Conservation (phyloP, 1,139 yeast species). For the Debaryomyces sp. region DNA sequence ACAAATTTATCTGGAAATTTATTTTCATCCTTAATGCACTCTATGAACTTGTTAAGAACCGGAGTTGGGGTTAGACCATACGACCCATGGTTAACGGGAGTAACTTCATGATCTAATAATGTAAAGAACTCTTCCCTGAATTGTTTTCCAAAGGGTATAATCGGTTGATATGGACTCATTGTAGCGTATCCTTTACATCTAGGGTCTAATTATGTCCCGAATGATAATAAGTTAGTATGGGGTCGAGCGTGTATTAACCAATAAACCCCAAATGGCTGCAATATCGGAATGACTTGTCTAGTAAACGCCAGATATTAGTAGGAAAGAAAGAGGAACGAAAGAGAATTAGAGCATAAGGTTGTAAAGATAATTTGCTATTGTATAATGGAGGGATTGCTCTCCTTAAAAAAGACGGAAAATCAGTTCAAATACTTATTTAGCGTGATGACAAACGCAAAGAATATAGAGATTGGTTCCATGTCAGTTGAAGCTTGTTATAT, state of each 20-base stretch:
- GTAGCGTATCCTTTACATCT: neutral
- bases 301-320: neutral
- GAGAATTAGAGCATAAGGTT: neutral
- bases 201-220: neutral
- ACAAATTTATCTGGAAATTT: slow-evolving; percentile 41
- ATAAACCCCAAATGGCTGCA: neutral
- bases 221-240: neutral
- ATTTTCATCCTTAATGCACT: slow-evolving; percentile 25
- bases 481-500: no score
- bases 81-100: slow-evolving; percentile 58
- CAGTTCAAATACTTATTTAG: neutral
- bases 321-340: neutral
- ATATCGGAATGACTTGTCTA: neutral
- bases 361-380: neutral
- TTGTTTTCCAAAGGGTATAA: slow-evolving; percentile 50
- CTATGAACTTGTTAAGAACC: slow-evolving; percentile 25
- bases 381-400: neutral
- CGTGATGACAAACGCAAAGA: neutral
- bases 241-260: neutral
- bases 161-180: slow-evolving; percentile 3
- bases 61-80: slow-evolving; percentile 52
- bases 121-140: slow-evolving; percentile 52
- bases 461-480: neutral
- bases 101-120: slow-evolving; percentile 33
- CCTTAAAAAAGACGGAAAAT: neutral